A percentile compares a stretch with the other conserved stretches of the same genome.
phyloP scores from a whole-genome alignment of 768 basidiomycete species.

The Mycena venus region DNA sequence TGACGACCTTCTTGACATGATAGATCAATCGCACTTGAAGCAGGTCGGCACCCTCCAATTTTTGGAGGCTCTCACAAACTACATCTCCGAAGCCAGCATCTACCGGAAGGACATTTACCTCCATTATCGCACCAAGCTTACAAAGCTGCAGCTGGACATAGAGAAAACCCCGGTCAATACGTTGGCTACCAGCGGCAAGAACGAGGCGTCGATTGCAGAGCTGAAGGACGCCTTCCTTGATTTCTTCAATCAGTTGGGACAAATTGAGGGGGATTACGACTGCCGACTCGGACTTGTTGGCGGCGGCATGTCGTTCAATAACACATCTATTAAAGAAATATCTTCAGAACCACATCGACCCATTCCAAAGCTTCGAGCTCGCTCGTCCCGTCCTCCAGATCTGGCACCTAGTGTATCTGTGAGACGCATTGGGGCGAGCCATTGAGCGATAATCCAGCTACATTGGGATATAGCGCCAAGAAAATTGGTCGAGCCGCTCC shows the following conservation, averaged over 20 bases:
- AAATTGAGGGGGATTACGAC: constrained; percentile 37
- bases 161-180: no score
- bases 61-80: constrained; percentile 37
- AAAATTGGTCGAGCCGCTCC: constrained; percentile 37
- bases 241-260: constrained; percentile 49
- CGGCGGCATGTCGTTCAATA: no score
- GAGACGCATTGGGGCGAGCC: constrained; percentile 37
- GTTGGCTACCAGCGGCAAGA: constrained; percentile 43
- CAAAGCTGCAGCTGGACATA: no score
- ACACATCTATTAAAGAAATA: constrained; percentile 27
- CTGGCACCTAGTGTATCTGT: constrained; percentile 45
- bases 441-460: constrained; percentile 30
- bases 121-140: constrained; percentile 42
- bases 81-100: constrained; percentile 40
- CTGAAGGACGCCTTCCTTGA: constrained; percentile 48
- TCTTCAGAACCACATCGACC: not conserved
- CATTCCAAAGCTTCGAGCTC: not conserved
- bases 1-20: constrained; percentile 35
- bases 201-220: constrained; percentile 44
- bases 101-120: constrained; percentile 35
- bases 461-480: constrained; percentile 33
- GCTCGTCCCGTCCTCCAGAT: constrained; percentile 10
- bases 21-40: constrained; percentile 43
- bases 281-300: constrained; percentile 9
- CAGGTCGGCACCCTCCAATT: constrained; percentile 44